Percentiles rank a stretch among this genome's conserved stretches.
Conservation (phyloP, 192 early-diverging fungal species). For the Piromyces finnis region DNA sequence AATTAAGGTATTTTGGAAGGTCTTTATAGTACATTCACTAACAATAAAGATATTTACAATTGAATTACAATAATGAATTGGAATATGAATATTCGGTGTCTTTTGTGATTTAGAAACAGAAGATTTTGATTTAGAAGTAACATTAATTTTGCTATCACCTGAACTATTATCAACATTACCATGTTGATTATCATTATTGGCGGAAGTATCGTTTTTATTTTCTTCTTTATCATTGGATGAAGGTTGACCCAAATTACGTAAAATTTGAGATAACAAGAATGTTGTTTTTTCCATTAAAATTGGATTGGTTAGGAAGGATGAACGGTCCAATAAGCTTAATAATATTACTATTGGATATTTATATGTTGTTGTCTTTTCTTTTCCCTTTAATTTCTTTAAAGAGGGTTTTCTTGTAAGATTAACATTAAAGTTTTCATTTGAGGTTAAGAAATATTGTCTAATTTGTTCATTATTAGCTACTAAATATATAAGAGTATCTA, state of each 20-base stretch:
- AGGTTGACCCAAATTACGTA: conserved; percentile 33
- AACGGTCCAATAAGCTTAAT: conserved; percentile 65
- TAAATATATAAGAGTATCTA: conserved; percentile 67
- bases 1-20: conserved; percentile 81
- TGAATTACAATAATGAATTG: conserved; percentile 56
- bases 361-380: conserved; percentile 24
- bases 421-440: conserved; percentile 38
- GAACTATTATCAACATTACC: too few relatives aligned
- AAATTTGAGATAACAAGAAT: conserved; percentile 61
- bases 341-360: conserved; percentile 60
- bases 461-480: conserved; percentile 60
- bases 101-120: conserved; percentile 4
- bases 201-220: background rate
- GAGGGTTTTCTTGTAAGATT: conserved; percentile 24
- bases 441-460: conserved; percentile 57
- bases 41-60: conserved; percentile 81
- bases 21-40: conserved; percentile 78
- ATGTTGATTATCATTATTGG: conserved; percentile 13
- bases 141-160: too few relatives aligned
- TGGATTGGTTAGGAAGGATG: conserved; percentile 61
- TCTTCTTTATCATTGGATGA: background rate
- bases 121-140: background rate
- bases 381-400: conserved; percentile 46
- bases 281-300: conserved; percentile 74
- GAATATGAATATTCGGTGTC: conserved; percentile 59